Percentiles rank a stretch among this genome's conserved stretches.
phyloP scores from a whole-genome alignment of 2,329 filamentous ascomycete genomes.

The Cladophialophora yegresii region DNA sequence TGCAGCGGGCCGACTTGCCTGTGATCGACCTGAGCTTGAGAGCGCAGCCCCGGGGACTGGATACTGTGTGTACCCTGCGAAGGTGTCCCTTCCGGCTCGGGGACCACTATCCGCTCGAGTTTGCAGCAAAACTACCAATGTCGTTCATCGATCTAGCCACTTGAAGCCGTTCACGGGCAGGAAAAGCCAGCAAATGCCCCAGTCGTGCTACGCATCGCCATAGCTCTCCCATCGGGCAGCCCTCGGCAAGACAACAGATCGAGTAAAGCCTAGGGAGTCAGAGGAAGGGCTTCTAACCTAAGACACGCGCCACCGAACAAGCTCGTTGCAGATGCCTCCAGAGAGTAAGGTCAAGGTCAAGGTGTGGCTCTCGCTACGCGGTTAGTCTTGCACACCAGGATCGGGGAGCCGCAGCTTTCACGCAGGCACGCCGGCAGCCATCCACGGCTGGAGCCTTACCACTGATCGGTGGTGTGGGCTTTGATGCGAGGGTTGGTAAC shows the following conservation, averaged over 20 bases:
- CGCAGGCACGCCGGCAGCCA: slow-evolving; percentile 3
- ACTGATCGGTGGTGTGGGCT: slow-evolving; percentile 4
- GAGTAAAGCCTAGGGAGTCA: background rate
- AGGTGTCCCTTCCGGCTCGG: background rate
- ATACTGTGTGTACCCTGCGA: background rate
- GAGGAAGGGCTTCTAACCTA: background rate
- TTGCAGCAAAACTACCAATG: background rate
- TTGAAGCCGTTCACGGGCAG: background rate
- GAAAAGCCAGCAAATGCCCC: background rate
- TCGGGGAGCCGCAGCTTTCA: background rate
- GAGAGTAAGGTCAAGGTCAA: slow-evolving; percentile 11
- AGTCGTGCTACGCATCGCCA: background rate
- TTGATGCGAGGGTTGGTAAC: background rate
- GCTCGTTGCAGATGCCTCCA: background rate
- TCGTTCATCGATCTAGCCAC: background rate
- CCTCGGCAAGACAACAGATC: background rate
- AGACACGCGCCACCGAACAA: background rate
- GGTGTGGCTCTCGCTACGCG: background rate
- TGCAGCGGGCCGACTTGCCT: background rate
- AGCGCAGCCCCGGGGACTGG: too few species aligned
- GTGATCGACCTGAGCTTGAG: background rate
- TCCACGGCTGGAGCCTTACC: background rate
- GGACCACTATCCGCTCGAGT: background rate
- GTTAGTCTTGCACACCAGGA: slow-evolving; percentile 1
- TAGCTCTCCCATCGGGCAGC: background rate